These are phyloP conservation scores for Leucaena leucocephala DNA, from an alignment of 306 rosid genomes.

Conservation along the genomic window DNA sequence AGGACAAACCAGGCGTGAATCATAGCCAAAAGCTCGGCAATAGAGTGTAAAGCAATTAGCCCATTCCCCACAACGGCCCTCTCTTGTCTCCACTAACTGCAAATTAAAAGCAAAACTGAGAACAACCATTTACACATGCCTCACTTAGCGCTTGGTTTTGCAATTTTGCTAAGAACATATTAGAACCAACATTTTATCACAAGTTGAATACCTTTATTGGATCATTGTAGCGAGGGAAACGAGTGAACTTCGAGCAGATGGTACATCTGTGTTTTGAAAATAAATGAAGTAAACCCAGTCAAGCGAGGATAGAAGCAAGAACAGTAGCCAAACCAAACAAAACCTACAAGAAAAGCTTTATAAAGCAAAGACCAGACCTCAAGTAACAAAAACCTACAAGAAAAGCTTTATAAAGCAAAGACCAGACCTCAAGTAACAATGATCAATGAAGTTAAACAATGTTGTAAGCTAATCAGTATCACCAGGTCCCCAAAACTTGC, in stretches of 20 bases:
- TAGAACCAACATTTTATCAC: constrained; percentile 7
- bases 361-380: too few relatives aligned
- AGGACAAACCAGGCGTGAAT: constrained; percentile 78
- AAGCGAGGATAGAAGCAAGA: constrained; percentile 24
- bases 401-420: too few relatives aligned
- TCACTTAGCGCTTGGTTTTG: constrained; percentile 20
- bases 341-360: too few relatives aligned
- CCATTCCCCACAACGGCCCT: constrained; percentile 99
- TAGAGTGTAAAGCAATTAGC: constrained; percentile 95
- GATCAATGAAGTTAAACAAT: too few relatives aligned
- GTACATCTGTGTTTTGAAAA: constrained; percentile 63
- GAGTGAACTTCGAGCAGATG: constrained; percentile 56
- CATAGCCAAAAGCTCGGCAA: constrained; percentile 94
- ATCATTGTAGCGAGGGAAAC: constrained; percentile 93
- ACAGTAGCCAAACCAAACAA: background rate
- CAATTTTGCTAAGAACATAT: constrained; percentile 15
- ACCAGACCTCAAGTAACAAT: too few relatives aligned
- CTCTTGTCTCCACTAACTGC: constrained; percentile 93
- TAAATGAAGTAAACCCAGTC: constrained; percentile 29
- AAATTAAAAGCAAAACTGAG: constrained; percentile 33
- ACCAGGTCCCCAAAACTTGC: too few relatives aligned
- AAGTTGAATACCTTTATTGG: constrained; percentile 69
- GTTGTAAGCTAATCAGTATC: too few relatives aligned
- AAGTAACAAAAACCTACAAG: too few relatives aligned
- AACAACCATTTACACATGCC: constrained; percentile 25